Evolutionary conservation across 129 eudicot species (phyloP), one percentile per base, ranked within the genome.

Genomic region (Cynara cardunculus): DNA sequence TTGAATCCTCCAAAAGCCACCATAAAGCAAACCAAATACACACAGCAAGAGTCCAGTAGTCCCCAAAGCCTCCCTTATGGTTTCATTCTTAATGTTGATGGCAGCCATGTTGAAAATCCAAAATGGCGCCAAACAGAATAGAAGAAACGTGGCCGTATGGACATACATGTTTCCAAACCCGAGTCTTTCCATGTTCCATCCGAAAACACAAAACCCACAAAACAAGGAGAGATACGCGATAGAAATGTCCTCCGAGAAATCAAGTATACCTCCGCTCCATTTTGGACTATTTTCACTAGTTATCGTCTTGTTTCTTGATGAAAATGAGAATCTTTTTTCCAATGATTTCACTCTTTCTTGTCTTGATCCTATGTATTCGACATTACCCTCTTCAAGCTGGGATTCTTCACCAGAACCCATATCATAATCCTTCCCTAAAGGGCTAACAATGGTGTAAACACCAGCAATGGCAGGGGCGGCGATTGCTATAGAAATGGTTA

Each of bases 81-180:
- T 74, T 82, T 95, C 97, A 28, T 87, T 82, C 22, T 89, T 84
- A 3, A 95, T 89, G 77, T 95, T 95, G 35, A 92, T 80, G 53
- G 97, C 99, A 71, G 99, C 99, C 87, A 95, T 83, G 67, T 86
- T 90, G 86, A 95, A 92, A 22, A 95, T 89, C 91, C 89, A 92
- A 82, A 89, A 95, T n/a, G 99, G 99, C 18, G 99, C 97, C 69
- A 84, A 46, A 83, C 99, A 95, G 18, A 95, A 88, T 9, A 95
- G 79, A 28, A 95, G 85, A 85, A 95, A 95, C 14, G 99, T 95
- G 2, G 93, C 97, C 9, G 92, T 92, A 75, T 95, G 99, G 28
- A 95, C 99, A 31, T 95, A 95, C 99, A 90, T 90, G 87, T 95
- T 95, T 25, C 99, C 99, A 25, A 95, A 90, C 73, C 99, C 99